Evolutionary conservation across 75 land plant genomes (phyloP).

Genomic region (Selaginella tamariscina): DNA sequence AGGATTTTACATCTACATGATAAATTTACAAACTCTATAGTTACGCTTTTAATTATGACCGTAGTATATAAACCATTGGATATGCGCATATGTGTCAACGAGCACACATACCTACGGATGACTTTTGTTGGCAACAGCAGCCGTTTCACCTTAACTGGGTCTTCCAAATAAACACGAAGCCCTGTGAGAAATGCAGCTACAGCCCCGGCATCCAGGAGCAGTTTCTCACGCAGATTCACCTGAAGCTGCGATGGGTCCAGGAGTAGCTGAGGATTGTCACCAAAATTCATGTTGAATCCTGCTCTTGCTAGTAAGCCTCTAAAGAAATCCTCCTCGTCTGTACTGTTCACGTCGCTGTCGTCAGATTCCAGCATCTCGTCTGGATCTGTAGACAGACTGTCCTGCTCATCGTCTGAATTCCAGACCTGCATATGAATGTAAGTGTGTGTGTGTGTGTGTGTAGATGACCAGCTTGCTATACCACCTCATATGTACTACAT

Average conservation of each 20-base stretch:
- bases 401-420: not conserved
- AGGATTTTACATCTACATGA: too few relatives aligned
- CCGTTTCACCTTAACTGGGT: conserved; percentile 88
- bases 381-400: not conserved
- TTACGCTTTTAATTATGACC: too few relatives aligned
- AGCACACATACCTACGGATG: too few relatives aligned
- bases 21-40: too few relatives aligned
- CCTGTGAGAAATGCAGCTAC: conserved; percentile 94
- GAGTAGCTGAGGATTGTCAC: conserved; percentile 53
- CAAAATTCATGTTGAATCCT: conserved; percentile 87
- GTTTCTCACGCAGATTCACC: conserved; percentile 79
- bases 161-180: conserved; percentile 90
- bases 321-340: conserved; percentile 29
- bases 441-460: too few relatives aligned
- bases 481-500: too few relatives aligned
- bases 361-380: not conserved
- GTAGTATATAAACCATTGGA: too few relatives aligned
- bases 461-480: too few relatives aligned
- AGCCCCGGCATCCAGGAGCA: conserved; percentile 91
- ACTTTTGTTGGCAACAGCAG: conserved; percentile 86
- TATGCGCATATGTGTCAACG: too few relatives aligned
- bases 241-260: conserved; percentile 65
- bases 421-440: conserved; percentile 8
- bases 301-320: conserved; percentile 85
- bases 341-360: not conserved